Evolutionary conservation across 441 rosid species (phyloP), one percentile per base, ranked within the genome.

Genomic region (Adansonia rubrostipa): DNA sequence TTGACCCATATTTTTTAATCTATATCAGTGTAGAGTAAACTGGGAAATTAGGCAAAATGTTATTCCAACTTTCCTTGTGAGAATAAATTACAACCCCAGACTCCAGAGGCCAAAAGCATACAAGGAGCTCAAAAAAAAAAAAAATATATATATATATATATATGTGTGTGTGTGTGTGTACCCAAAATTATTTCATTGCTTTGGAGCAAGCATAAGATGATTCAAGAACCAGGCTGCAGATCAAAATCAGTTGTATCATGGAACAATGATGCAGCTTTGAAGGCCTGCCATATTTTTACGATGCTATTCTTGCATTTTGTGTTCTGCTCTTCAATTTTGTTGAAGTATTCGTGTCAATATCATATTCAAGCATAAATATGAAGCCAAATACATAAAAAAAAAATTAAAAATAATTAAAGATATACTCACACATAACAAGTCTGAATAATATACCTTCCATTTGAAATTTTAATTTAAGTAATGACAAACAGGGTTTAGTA

Each of bases 1-100:
- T 62, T 78, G 79, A 69, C 64, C 76, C 70, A 33, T 75, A 60
- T 77, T 57, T 68, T 51, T 40, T 40, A 40, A 75, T 48, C 61
- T 50, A 0, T 33, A 14, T n/a, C 60, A 48, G 50, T 14, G 2
- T 10, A 22, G 6, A 48, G 14, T 53, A 42, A 62, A 6, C 7
- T n/a, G 11, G 40, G n/a, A 36, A 17, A 50, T 17, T 36, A 62
- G 22, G 15, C 44, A 14, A 73, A 73, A 13, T 45, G 6, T 62
- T 36, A 76, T 19, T 15, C 2, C 6, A 51, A 0, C 56, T 3
- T 51, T 14, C 5, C 56, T 14, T 4, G 0, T 7, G 48, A 58
- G 54, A 17, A 40, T 22, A 4, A 33, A 64, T 64, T 24, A 40
- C 22, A 14, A 11, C 44, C 53, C 19, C 58, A 20, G 42, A 65